Evolutionary conservation across 108 stramenopile genomes (phyloP), one percentile per base, ranked within the genome.

Genomic region (Phaeodactylum tricornutum): DNA sequence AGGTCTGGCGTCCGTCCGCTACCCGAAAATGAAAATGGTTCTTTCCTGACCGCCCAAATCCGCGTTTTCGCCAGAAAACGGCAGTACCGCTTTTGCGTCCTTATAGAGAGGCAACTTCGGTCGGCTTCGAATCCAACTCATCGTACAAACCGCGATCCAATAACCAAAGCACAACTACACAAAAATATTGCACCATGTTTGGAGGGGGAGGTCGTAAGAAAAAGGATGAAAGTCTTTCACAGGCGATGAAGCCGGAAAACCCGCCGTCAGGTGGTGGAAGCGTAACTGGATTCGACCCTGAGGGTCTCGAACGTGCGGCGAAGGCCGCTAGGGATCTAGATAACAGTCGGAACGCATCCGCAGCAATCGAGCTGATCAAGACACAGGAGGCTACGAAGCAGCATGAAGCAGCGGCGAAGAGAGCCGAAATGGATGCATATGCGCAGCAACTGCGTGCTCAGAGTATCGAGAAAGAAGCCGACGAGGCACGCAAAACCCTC

Each of bases 331-430:
- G 84, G 12, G 94, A 95, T 44, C 59, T 95, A 22, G 91, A 92
- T 62, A 60, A 55, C 24, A 74, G 74, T 36, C 59, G 73, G 20
- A 91, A 93, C 58, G 82, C 91, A 3, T 7, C 60, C 12, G 28
- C 70, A 14, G 94, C 95, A 16, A 81, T 98, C 54, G 92, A 96
- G 43, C 69, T 95, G 50, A 93, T 96, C 62, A 85, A 84, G 67
- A 69, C 88, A 16, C 93, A 94, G 57, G 95, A 96, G 59, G 73
- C 79, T 20, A 98, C 95, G 53, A 98, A 95, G 62, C 62, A 93
- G 62, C 85, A 89, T 47, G 85, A 89, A 61, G 79, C 74, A 27
- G 80, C 74, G 33, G 80, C 81, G 45, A 91, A 80, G 53, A 63
- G 82, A 48, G 79, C 80, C 41, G 86, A 95, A 65, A 90, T 88